Evolutionary conservation across 2,329 filamentous ascomycete genomes (phyloP).

Genomic region (Delphinella strobiligena): DNA sequence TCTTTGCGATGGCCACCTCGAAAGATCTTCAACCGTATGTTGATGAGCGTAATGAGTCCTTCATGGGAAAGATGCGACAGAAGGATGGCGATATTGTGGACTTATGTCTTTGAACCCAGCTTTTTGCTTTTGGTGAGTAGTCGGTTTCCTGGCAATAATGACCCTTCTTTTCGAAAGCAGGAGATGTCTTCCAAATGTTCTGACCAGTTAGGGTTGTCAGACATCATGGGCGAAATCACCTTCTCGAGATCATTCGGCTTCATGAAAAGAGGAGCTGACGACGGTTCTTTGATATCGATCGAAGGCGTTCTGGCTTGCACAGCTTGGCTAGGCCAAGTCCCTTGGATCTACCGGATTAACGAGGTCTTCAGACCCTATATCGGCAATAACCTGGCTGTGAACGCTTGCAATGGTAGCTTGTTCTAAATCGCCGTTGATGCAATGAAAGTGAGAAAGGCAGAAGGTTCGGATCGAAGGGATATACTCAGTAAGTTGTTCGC

Average conservation of each 20-base stretch:
- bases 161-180: too few species aligned
- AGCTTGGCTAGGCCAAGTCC: conserved; percentile 26
- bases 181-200: neutral
- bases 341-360: conserved; percentile 21
- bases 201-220: conserved; percentile 10
- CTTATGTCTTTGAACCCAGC: conserved; percentile 26
- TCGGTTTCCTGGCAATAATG: neutral
- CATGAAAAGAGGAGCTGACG: conserved; percentile 22
- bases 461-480: conserved; percentile 4
- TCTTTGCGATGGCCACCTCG: conserved; percentile 20
- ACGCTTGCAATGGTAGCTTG: conserved; percentile 1
- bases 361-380: conserved; percentile 1
- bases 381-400: conserved; percentile 5
- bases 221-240: conserved; percentile 30
- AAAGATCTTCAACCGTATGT: conserved; percentile 28
- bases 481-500: conserved; percentile 5
- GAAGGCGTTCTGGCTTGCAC: conserved; percentile 20
- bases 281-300: conserved; percentile 22
- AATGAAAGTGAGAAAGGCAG: conserved; percentile 3
- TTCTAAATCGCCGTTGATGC: conserved; percentile 4
- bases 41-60: conserved; percentile 23
- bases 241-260: conserved; percentile 26
- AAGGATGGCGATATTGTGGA: conserved; percentile 16
- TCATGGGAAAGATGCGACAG: conserved; percentile 21
- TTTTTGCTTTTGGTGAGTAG: conserved; percentile 25